phyloP scores from a whole-genome alignment of 495 filamentous ascomycete species.

The Chaetomidium leptoderma region DNA sequence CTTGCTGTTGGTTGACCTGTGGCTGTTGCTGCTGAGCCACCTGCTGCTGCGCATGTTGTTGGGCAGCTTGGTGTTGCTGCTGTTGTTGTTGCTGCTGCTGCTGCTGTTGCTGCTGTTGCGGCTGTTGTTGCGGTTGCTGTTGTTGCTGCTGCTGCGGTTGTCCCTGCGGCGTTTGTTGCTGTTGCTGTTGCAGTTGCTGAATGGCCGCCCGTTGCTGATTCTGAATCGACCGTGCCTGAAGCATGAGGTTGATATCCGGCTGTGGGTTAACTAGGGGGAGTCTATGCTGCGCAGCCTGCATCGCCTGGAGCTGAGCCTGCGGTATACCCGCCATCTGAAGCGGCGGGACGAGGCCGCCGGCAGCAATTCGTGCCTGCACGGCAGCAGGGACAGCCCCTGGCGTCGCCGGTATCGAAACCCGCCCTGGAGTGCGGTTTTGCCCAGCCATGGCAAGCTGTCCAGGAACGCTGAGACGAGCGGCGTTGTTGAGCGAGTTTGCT shows the following conservation, averaged over 20 bases:
- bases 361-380: conserved; percentile 40
- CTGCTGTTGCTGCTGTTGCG: conserved; percentile 36
- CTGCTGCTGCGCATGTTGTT: conserved; percentile 34
- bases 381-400: conserved; percentile 38
- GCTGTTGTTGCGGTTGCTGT: conserved; percentile 51
- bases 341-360: conserved; percentile 48
- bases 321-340: conserved; percentile 67
- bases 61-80: conserved; percentile 22
- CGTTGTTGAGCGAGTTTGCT: conserved; percentile 35
- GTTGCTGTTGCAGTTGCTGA: conserved; percentile 52
- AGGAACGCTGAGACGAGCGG: conserved; percentile 35
- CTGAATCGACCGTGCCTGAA: conserved; percentile 57
- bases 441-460: conserved; percentile 36
- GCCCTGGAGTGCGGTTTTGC: conserved; percentile 34
- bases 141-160: conserved; percentile 38
- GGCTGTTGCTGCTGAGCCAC: conserved; percentile 30
- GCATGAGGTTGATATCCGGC: conserved; percentile 51
- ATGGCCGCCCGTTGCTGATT: conserved; percentile 63
- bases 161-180: conserved; percentile 19
- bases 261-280: conserved; percentile 63
- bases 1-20: conserved; percentile 36
- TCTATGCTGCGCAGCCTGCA: conserved; percentile 55
- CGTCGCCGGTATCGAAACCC: conserved; percentile 41
- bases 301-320: conserved; percentile 63
- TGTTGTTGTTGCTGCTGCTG: conserved; percentile 27